phyloP scores from a whole-genome alignment of 495 filamentous ascomycete genomes.

The Friedmanniomyces endolithicus region DNA sequence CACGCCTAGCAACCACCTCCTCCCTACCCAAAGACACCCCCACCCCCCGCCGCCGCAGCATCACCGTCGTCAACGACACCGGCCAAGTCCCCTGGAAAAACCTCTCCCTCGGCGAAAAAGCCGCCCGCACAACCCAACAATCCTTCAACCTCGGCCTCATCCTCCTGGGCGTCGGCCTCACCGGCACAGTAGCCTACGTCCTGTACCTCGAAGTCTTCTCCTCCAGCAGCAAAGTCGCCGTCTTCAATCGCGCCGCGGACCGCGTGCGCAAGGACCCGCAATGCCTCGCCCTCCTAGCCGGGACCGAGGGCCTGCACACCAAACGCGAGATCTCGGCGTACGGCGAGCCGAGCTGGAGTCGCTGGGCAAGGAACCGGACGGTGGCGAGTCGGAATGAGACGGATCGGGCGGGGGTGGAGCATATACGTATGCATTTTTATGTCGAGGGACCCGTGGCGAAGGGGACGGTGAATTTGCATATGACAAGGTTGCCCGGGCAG shows the following conservation, averaged over 20 bases:
- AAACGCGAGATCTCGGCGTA: constrained; percentile 64
- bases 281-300: constrained; percentile 63
- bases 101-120: constrained; percentile 64
- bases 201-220: constrained; percentile 82
- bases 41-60: constrained; percentile 21
- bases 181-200: constrained; percentile 47
- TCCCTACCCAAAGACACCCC: constrained; percentile 1
- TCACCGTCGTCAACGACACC: constrained; percentile 73
- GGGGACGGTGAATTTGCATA: constrained; percentile 65
- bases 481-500: constrained; percentile 52
- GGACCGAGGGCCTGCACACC: constrained; percentile 24
- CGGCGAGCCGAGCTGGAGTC: constrained; percentile 70
- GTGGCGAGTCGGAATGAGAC: constrained; percentile 48
- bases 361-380: constrained; percentile 74
- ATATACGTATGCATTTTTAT: constrained; percentile 80
- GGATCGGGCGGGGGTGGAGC: constrained; percentile 64
- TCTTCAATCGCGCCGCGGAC: constrained; percentile 80
- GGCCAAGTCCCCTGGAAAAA: constrained; percentile 68
- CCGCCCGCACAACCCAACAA: constrained; percentile 76
- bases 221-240: constrained; percentile 66
- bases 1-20: constrained; percentile 10
- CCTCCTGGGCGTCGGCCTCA: constrained; percentile 58
- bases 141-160: constrained; percentile 75
- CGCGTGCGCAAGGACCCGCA: constrained; percentile 59
- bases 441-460: constrained; percentile 69